Evolutionary conservation across 192 early-diverging fungal species (phyloP).

Genomic region (Phlyctochytrium bullatum): DNA sequence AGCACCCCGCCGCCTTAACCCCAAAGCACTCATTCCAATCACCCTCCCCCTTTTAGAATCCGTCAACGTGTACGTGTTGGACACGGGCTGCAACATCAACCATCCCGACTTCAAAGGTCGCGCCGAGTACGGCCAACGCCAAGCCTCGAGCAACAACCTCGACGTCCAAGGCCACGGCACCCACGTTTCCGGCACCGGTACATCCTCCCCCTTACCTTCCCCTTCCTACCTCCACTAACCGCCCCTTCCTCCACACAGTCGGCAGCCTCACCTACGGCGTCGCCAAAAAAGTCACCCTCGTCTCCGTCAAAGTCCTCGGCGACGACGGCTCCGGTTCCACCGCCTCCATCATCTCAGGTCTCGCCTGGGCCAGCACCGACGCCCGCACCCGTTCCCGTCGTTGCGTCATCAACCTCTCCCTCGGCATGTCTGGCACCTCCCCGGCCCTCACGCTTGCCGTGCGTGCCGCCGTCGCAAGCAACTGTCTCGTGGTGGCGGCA

Average conservation of each 20-base stretch:
- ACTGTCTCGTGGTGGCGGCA: neutral
- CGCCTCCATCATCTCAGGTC: neutral
- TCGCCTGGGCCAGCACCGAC: neutral
- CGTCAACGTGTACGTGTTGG: constrained; percentile 88
- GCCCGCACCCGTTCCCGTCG: neutral
- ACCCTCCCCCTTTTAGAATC: neutral
- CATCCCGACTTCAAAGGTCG: constrained; percentile 83
- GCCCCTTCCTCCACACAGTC: too few species aligned
- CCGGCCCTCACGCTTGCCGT: neutral
- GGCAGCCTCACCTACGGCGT: constrained; percentile 82
- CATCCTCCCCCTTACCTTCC: too few species aligned
- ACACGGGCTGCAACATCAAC: constrained; percentile 80
- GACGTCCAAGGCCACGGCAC: constrained; percentile 72
- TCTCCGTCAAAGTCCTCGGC: constrained; percentile 91
- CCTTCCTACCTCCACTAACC: too few species aligned
- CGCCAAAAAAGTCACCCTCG: constrained; percentile 78
- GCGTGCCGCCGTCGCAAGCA: neutral
- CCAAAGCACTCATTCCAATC: too few species aligned
- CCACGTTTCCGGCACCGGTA: constrained; percentile 80
- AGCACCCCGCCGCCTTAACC: too few species aligned
- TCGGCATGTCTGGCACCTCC: neutral
- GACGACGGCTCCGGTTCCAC: constrained; percentile 85
- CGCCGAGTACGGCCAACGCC: constrained; percentile 76
- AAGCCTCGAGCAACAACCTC: constrained; percentile 45
- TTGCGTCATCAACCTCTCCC: neutral